phyloP scores from a whole-genome alignment of 371 early-diverging fungal genomes.

The Circinella umbellata region DNA sequence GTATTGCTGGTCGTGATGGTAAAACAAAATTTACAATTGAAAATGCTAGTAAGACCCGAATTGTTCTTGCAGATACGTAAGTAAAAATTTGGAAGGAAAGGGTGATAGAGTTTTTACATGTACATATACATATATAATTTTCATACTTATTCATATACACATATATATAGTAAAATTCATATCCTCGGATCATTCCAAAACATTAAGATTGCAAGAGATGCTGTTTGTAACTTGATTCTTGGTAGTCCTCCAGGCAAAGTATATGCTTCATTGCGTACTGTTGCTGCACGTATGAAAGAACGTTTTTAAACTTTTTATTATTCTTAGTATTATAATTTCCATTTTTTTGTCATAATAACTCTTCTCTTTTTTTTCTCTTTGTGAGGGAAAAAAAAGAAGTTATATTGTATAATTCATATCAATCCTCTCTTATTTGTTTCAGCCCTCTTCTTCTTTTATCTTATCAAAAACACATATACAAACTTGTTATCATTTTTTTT shows the following conservation, averaged over 20 bases:
- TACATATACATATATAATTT: background rate
- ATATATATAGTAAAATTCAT: slow-evolving; percentile 79
- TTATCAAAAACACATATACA: slow-evolving; percentile 17
- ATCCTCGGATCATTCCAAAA: slow-evolving; percentile 97
- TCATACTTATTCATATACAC: too few relatives aligned
- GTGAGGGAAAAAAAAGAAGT: too few relatives aligned
- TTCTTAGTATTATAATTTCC: too few relatives aligned
- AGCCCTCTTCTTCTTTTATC: background rate
- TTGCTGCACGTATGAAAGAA: slow-evolving; percentile 93
- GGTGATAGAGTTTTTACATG: background rate
- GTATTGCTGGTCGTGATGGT: slow-evolving; percentile 99
- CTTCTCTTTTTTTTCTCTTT: too few relatives aligned
- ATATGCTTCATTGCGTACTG: slow-evolving; percentile 87
- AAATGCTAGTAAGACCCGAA: slow-evolving; percentile 94
- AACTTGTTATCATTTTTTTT: background rate
- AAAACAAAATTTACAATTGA: slow-evolving; percentile 96
- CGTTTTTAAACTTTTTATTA: slow-evolving; percentile 65
- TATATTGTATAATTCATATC: too few relatives aligned
- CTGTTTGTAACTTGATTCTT: slow-evolving; percentile 93
- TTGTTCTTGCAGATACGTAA: slow-evolving; percentile 96
- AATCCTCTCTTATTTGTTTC: too few relatives aligned
- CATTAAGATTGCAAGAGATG: slow-evolving; percentile 97
- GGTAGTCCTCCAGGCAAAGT: slow-evolving; percentile 99
- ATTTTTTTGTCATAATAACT: too few relatives aligned
- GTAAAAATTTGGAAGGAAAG: slow-evolving; percentile 19